Percentiles rank a stretch among this genome's conserved stretches.
Conservation (phyloP, 257 asterid genomes). For the Osmanthus fragrans region DNA sequence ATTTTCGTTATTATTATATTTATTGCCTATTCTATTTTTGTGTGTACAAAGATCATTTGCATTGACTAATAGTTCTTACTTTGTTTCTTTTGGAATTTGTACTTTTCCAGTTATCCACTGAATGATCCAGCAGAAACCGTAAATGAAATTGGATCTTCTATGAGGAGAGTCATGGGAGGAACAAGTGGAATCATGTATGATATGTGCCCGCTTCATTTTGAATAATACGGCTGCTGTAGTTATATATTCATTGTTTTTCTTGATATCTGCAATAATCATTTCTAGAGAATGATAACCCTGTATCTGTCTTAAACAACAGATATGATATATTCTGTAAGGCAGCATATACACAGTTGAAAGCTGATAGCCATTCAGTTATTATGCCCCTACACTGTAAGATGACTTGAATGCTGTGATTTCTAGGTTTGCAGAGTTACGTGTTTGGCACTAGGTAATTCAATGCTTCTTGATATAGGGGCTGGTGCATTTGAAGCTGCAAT, state of each 20-base stretch:
- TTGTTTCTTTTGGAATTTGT: constrained; percentile 18
- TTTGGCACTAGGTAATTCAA: constrained; percentile 17
- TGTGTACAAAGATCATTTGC: not conserved
- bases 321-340: constrained; percentile 88
- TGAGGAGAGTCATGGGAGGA: constrained; percentile 98
- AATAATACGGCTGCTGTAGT: not conserved
- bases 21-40: not conserved
- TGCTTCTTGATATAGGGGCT: constrained; percentile 69
- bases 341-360: constrained; percentile 75
- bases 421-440: constrained; percentile 9
- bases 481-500: constrained; percentile 89
- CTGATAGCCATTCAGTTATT: constrained; percentile 38
- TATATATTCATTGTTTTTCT: not conserved
- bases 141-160: constrained; percentile 71
- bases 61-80: constrained; percentile 1
- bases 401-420: constrained; percentile 18
- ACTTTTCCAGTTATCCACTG: constrained; percentile 83
- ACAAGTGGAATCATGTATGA: constrained; percentile 90
- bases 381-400: constrained; percentile 72
- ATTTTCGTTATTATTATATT: not conserved
- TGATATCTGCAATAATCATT: not conserved
- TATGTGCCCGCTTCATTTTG: constrained; percentile 16
- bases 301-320: constrained; percentile 40
- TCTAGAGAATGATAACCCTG: not conserved
- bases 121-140: constrained; percentile 90